Evolutionary conservation across 148 eudicot genomes (phyloP).

Genomic region (Amaranthus hypochondriacus): DNA sequence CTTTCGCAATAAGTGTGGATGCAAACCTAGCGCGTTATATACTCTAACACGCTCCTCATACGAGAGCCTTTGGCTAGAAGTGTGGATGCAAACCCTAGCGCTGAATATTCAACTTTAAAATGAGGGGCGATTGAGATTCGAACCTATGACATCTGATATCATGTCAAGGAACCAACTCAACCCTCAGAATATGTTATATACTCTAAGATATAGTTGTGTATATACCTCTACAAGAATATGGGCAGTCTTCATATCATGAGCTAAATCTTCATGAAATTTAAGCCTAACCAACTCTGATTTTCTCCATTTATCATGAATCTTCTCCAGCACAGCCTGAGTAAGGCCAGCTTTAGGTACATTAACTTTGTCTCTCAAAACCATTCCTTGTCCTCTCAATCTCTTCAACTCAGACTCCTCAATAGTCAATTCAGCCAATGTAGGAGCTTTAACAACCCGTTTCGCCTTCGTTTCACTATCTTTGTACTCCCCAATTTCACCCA

Average conservation of each 20-base stretch:
- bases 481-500: constrained; percentile 21
- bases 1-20: too few species aligned
- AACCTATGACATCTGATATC: too few species aligned
- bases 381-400: constrained; percentile 85
- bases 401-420: constrained; percentile 81
- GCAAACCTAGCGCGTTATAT: too few species aligned
- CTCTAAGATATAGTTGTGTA: neutral
- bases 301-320: constrained; percentile 92
- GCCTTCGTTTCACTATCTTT: constrained; percentile 26
- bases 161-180: too few species aligned
- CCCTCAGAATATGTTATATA: neutral
- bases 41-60: too few species aligned
- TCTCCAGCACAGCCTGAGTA: constrained; percentile 68
- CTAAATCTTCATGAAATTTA: constrained; percentile 85
- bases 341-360: constrained; percentile 90
- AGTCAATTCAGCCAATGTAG: constrained; percentile 79
- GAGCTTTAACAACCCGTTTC: constrained; percentile 52
- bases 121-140: too few species aligned
- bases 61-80: too few species aligned
- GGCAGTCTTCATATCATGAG: constrained; percentile 93
- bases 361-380: constrained; percentile 75
- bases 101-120: too few species aligned
- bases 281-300: constrained; percentile 80
- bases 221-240: constrained; percentile 90
- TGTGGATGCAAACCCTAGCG: too few species aligned